Evolutionary conservation across 2,329 filamentous ascomycete species (phyloP).

Genomic region (Fusarium sp.): DNA sequence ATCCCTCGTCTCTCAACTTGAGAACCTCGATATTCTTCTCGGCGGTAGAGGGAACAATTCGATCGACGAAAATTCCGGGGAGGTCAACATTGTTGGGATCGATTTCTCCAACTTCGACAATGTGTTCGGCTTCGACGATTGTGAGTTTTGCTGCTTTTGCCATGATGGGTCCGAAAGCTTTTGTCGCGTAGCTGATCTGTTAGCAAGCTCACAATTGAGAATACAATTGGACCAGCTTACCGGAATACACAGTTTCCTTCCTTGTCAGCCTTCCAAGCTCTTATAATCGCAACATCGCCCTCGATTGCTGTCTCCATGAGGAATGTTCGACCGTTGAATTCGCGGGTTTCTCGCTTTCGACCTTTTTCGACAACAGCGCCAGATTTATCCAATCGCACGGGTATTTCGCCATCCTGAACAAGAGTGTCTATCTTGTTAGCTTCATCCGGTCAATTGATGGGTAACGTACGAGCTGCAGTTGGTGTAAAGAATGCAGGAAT

Average conservation of each 20-base stretch:
- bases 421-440: conserved; percentile 63
- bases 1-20: conserved; percentile 63
- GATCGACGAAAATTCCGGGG: conserved; percentile 84
- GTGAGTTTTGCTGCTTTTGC: conserved; percentile 82
- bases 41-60: conserved; percentile 79
- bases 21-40: conserved; percentile 78
- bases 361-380: conserved; percentile 73
- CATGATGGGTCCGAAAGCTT: conserved; percentile 80
- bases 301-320: conserved; percentile 81
- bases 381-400: conserved; percentile 68
- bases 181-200: conserved; percentile 71
- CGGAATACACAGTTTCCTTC: conserved; percentile 85
- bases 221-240: conserved; percentile 45
- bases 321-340: conserved; percentile 78
- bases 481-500: conserved; percentile 86
- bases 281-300: conserved; percentile 81
- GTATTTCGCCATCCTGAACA: conserved; percentile 75
- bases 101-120: conserved; percentile 79
- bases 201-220: background rate
- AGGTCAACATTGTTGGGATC: conserved; percentile 80
- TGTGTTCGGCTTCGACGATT: conserved; percentile 87
- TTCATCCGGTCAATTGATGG: background rate
- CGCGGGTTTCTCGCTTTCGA: conserved; percentile 74
- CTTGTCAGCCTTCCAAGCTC: conserved; percentile 80
- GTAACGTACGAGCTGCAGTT: conserved; percentile 70